Percentiles rank a stretch among this genome's conserved stretches.
Evolutionary conservation across 306 rosid genomes (phyloP).

Genomic region (Prunus fruticosa): DNA sequence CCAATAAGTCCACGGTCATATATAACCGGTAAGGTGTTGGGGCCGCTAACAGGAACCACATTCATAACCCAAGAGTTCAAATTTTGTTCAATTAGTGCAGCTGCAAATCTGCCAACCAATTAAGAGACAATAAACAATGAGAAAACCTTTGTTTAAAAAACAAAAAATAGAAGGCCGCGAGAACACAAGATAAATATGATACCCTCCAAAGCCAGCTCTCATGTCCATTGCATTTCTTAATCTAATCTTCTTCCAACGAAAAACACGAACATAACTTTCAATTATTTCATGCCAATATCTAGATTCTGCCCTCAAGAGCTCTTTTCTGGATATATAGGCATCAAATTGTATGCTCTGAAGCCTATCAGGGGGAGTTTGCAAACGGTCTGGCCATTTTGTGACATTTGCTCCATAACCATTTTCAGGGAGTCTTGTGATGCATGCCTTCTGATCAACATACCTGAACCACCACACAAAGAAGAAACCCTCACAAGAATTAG

Average conservation of each 20-base stretch:
- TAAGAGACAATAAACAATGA: constrained; percentile 19
- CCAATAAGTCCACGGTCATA: constrained; percentile 95
- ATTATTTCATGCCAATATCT: constrained; percentile 73
- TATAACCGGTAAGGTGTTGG: constrained; percentile 91
- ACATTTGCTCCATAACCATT: constrained; percentile 64
- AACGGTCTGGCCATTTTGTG: constrained; percentile 73
- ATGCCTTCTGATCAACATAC: constrained; percentile 80
- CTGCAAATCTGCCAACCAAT: constrained; percentile 75
- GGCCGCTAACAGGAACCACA: constrained; percentile 89
- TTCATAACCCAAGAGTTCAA: constrained; percentile 90
- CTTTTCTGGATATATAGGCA: constrained; percentile 77
- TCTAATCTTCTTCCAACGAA: constrained; percentile 64
- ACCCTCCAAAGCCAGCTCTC: constrained; percentile 99
- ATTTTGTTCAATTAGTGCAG: constrained; percentile 57
- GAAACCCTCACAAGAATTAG: constrained; percentile 10
- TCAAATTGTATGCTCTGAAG: constrained; percentile 79
- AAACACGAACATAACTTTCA: constrained; percentile 54
- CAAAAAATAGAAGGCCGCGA: neutral
- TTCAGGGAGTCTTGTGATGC: constrained; percentile 79
- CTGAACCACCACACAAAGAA: constrained; percentile 41
- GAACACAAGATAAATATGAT: constrained; percentile 22
- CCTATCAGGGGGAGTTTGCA: constrained; percentile 80
- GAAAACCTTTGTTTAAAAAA: neutral
- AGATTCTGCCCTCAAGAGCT: constrained; percentile 83
- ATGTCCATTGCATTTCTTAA: constrained; percentile 94